These are phyloP conservation scores for Pyrenophora teres DNA, from an alignment of 2,329 filamentous ascomycete species.

Conservation along the genomic window DNA sequence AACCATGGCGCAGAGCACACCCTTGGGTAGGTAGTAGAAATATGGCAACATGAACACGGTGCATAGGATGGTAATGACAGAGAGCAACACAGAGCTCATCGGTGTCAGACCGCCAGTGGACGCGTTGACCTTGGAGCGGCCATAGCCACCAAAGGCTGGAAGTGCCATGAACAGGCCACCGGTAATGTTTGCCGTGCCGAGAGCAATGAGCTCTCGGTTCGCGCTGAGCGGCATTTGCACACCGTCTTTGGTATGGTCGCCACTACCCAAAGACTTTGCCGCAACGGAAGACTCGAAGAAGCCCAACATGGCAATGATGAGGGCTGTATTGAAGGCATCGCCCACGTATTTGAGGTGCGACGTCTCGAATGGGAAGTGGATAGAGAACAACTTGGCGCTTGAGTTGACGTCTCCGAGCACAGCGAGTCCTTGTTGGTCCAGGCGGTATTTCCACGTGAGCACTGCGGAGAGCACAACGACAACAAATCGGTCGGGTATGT, in stretches of 20 bases:
- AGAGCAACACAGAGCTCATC: slow-evolving; percentile 89
- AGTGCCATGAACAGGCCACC: slow-evolving; percentile 91
- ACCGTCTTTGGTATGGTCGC: slow-evolving; percentile 60
- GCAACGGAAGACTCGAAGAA: slow-evolving; percentile 98
- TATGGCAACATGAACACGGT: slow-evolving; percentile 84
- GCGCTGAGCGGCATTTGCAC: slow-evolving; percentile 84
- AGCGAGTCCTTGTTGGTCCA: slow-evolving; percentile 79
- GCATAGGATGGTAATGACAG: slow-evolving; percentile 78
- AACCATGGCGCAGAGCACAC: slow-evolving; percentile 90
- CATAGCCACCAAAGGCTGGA: slow-evolving; percentile 94
- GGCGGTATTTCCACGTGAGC: slow-evolving; percentile 74
- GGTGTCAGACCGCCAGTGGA: slow-evolving; percentile 90
- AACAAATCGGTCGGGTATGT: slow-evolving; percentile 87
- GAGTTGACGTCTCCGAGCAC: slow-evolving; percentile 83
- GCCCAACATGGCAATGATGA: slow-evolving; percentile 91
- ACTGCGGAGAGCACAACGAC: slow-evolving; percentile 86
- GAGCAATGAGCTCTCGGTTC: slow-evolving; percentile 89
- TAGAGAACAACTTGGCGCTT: slow-evolving; percentile 72
- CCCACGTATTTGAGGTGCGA: slow-evolving; percentile 80
- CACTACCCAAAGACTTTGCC: slow-evolving; percentile 75
- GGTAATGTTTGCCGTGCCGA: slow-evolving; percentile 88
- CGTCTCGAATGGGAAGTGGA: slow-evolving; percentile 82
- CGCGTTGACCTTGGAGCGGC: slow-evolving; percentile 91
- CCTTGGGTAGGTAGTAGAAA: slow-evolving; percentile 97
- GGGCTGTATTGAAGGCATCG: slow-evolving; percentile 85